phyloP scores from a whole-genome alignment of 129 eudicot species.

The Scalesia atractyloides region DNA sequence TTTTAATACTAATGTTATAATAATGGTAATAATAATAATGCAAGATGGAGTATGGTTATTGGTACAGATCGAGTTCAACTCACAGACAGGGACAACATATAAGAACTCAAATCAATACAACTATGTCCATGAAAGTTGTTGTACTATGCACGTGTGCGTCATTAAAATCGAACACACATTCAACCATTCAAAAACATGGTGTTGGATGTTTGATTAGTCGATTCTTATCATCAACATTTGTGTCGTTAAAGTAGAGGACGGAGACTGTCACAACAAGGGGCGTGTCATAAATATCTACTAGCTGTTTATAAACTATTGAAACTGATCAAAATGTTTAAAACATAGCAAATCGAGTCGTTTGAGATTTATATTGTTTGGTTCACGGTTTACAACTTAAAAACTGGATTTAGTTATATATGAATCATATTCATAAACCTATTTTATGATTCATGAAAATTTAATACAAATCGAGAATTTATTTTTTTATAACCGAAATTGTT shows the following conservation, averaged over 20 bases:
- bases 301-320: neutral
- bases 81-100: slow-evolving; percentile 35
- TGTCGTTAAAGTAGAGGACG: slow-evolving; percentile 26
- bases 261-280: neutral
- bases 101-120: slow-evolving; percentile 30
- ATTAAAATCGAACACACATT: slow-evolving; percentile 28
- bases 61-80: slow-evolving; percentile 24
- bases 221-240: slow-evolving; percentile 33
- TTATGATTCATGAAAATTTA: no score
- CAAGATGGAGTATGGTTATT: slow-evolving; percentile 33
- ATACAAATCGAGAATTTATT: no score
- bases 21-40: neutral
- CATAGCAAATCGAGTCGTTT: neutral
- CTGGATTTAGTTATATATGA: no score
- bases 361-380: no score
- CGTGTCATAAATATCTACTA: neutral
- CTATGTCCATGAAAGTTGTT: slow-evolving; percentile 34
- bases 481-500: neutral
- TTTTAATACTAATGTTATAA: neutral
- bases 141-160: slow-evolving; percentile 46
- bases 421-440: no score
- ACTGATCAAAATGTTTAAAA: neutral
- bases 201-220: slow-evolving; percentile 32
- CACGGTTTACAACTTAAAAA: no score
- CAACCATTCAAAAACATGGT: slow-evolving; percentile 37